Base-by-base conservation (phyloP, 2,329 filamentous ascomycete species). In the Xylaria multiplex region DNA sequence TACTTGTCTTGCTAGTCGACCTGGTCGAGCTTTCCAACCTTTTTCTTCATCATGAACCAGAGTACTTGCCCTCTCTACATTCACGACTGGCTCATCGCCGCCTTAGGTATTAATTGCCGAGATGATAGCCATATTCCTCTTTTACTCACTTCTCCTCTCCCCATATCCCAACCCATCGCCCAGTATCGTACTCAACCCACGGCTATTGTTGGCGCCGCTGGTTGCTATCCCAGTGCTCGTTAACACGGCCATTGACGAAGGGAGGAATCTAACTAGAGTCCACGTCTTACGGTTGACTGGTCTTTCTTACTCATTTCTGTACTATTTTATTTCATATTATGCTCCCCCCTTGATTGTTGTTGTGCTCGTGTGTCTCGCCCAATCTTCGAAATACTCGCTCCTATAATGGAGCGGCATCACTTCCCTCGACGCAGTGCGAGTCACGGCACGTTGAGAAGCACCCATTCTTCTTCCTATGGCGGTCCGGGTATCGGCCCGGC, bases 371-470 rank as follows among this genome's bases (percentile, higher is more conserved):
- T 67, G 19, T 62, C 62, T 57, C 49, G 42, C 52, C 24, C 46
- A 35, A 45, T 66, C 57, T 22, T 59, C 40, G 49, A 35, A 27
- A 24, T 64, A 30, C 62, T 57, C 69, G 59, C 62, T 59, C 67
- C 32, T 16, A 70, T 66, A 65, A 75, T 73, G 72, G 74, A 77
- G 63, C 73, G 71, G 19, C 69, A 74, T 68, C 75, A 70, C n/a
- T 53, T 74, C 37, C 76, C 76, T 22, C 72, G 72, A 22, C 76
- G 76, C 37, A 75, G 74, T 69, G 72, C 73, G 37, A 78, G 76
- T 59, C 75, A 77, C 69, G 76, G 75, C 56, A 74, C 73, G 32
- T 73, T 77, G 45, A 71, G 65, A 64, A 75, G 73, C 53, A 73
- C 66, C 43, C 73, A 74, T 66, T 72, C 70, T 66, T 72, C 70